Base-by-base conservation (phyloP, 2,329 filamentous ascomycete species). In the Sporothrix brunneoviolacea region DNA sequence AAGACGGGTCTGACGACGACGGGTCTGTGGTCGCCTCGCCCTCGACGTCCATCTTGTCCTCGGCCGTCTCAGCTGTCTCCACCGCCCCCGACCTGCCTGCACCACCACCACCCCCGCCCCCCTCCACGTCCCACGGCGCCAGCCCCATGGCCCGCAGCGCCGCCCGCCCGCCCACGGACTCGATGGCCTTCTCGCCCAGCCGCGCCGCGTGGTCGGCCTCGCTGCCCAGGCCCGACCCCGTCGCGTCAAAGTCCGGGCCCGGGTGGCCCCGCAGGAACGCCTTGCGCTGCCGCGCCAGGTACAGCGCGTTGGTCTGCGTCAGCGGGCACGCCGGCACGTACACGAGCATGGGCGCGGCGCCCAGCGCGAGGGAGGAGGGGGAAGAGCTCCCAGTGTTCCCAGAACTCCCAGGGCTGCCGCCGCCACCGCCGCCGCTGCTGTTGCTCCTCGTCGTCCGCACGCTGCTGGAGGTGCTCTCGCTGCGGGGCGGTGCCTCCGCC, bases 101-200 rank as follows among this genome's bases (percentile, higher is more conserved):
- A 70, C 60, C 5, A 33, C 28, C 18, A 70, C 60, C 5, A 33
- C 28, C 18, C 13, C 13, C 27, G 30, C 9, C 43, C 15, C 28
- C 18, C 44, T 70, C 63, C 4, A 70, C 58, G 41, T 67, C 70
- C 70, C 76, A 80, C 3, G 73, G 74, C 33, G 70, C 70, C 1
- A 82, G 65, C 0, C 78, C 78, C 77, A 82, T 81, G n/a, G 77
- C 76, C 55, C 73, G 70, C 48, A 81, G 61, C 0, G 68, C 77
- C 8, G 72, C 71, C 2, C 70, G 65, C 2, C 76, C 76, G 10
- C 75, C 76, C 2, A 74, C 68, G 38, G 70, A 68, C 12, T 68
- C 70, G 55, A 80, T 77, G 49, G 77, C 75, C 32, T 69, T 70
- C 59, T 77, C 74, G 18, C 70, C 71, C 2, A 74, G 69, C 0